A percentile compares a stretch with the other conserved stretches of the same genome.
Evolutionary conservation across 305 asterid genomes (phyloP).

Genomic region (Solanum hybrid): DNA sequence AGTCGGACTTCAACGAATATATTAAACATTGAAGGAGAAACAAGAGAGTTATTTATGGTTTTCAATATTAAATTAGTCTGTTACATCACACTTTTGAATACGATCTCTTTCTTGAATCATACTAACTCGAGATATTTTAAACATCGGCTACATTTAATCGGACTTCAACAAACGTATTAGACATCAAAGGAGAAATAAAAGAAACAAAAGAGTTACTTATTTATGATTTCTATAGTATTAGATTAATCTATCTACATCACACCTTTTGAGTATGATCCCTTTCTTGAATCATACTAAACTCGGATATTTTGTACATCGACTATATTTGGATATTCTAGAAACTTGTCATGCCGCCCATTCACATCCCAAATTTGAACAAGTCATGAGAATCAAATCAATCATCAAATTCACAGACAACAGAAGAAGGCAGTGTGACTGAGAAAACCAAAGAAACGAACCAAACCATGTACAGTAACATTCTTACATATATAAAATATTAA

Average conservation of each 20-base stretch:
- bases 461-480: background rate
- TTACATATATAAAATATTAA: background rate
- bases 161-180: background rate
- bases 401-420: background rate
- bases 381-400: background rate
- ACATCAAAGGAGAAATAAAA: background rate
- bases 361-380: background rate
- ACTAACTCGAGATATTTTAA: background rate
- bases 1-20: too few relatives aligned
- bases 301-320: too few relatives aligned
- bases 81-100: background rate
- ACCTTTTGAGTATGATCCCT: background rate
- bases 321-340: background rate
- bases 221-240: too few relatives aligned
- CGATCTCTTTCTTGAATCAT: background rate
- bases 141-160: background rate
- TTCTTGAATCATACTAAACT: background rate
- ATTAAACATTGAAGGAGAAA: background rate
- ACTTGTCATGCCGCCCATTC: background rate
- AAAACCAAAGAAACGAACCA: background rate
- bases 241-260: background rate
- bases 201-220: background rate
- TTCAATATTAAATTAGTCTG: background rate
- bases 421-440: background rate
- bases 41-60: accelerated